Evolutionary conservation across 148 eudicot species (phyloP).

Genomic region (Cornus florida): DNA sequence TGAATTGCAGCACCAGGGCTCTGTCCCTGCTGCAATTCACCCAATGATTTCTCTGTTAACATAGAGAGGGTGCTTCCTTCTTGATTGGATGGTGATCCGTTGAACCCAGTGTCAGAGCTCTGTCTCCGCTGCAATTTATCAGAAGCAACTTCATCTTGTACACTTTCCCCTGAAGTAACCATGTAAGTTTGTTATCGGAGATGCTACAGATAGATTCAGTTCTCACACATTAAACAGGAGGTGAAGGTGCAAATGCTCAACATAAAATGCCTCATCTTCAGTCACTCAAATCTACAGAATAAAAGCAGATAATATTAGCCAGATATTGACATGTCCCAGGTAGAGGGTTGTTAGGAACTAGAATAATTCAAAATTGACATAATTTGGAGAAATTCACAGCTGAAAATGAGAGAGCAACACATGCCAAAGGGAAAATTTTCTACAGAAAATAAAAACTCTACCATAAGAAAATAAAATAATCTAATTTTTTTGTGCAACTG

Average conservation of each 20-base stretch:
- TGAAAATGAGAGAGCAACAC: neutral
- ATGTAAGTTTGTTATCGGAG: conserved; percentile 23
- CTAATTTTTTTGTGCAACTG: neutral
- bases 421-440: neutral
- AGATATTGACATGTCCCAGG: neutral
- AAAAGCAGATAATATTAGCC: conserved; percentile 8
- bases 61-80: conserved; percentile 30
- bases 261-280: conserved; percentile 1
- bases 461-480: neutral
- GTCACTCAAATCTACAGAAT: conserved; percentile 8
- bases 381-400: neutral
- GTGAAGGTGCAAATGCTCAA: conserved; percentile 1
- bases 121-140: conserved; percentile 32
- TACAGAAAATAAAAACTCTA: neutral
- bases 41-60: conserved; percentile 40
- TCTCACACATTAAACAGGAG: neutral
- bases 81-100: conserved; percentile 28
- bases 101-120: conserved; percentile 31
- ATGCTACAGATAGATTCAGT: conserved; percentile 10
- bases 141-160: conserved; percentile 30
- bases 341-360: neutral
- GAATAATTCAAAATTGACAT: neutral
- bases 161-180: conserved; percentile 42
- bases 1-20: conserved; percentile 24
- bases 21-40: conserved; percentile 16